phyloP scores from a whole-genome alignment of 2,329 filamentous ascomycete genomes.

The Septoria linicola region DNA sequence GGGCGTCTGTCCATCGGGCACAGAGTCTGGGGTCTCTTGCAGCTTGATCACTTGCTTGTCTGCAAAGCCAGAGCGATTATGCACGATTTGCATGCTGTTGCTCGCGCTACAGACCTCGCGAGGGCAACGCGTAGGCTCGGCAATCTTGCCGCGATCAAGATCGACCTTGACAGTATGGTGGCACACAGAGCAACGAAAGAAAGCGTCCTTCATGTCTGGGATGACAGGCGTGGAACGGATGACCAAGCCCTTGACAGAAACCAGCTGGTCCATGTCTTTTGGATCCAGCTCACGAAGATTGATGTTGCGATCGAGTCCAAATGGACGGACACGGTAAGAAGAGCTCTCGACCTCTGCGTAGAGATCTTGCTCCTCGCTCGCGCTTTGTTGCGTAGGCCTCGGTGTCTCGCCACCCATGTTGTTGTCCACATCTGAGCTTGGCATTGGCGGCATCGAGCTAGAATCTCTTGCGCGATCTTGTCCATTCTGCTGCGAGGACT shows the following conservation, averaged over 20 bases:
- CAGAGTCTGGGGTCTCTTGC: constrained; percentile 92
- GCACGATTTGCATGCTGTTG: constrained; percentile 97
- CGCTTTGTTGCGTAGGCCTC: constrained; percentile 39
- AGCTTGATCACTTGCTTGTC: constrained; percentile 99
- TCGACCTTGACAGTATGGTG: constrained; percentile 87
- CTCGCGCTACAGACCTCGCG: constrained; percentile 75
- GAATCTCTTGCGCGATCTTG: constrained; percentile 41
- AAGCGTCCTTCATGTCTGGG: constrained; percentile 98
- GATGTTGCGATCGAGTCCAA: constrained; percentile 79
- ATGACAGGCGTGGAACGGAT: constrained; percentile 96
- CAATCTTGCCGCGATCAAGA: constrained; percentile 93
- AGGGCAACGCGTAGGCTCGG: constrained; percentile 87
- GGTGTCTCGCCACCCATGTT: constrained; percentile 37
- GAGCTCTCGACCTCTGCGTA: constrained; percentile 74
- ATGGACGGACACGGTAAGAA: constrained; percentile 83
- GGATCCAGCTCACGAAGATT: constrained; percentile 95
- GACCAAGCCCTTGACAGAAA: constrained; percentile 92
- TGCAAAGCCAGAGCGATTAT: constrained; percentile 91
- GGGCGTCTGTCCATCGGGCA: constrained; percentile 93
- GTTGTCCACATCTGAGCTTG: constrained; percentile 69
- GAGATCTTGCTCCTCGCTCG: constrained; percentile 60
- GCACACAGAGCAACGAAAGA: constrained; percentile 93
- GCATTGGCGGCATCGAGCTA: constrained; percentile 74
- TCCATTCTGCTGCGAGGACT: constrained; percentile 31
- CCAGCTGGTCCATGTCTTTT: constrained; percentile 91